These are phyloP conservation scores for Tubosaeta sp. DNA, from an alignment of 768 basidiomycete species.

Conservation along the genomic window DNA sequence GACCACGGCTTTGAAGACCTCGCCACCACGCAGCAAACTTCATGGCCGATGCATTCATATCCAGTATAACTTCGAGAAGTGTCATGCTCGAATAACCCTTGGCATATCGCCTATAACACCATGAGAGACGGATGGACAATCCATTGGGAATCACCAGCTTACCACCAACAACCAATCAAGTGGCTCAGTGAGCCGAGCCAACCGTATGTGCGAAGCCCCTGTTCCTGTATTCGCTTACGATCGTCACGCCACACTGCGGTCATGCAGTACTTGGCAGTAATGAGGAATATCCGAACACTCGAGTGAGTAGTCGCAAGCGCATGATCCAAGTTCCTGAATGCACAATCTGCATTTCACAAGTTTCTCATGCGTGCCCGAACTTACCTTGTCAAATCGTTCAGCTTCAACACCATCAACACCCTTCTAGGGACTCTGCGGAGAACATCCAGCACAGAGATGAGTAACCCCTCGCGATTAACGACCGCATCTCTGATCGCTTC, in stretches of 20 bases:
- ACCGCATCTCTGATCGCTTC: constrained; percentile 81
- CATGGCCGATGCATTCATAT: constrained; percentile 52
- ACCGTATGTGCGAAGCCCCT: constrained; percentile 43
- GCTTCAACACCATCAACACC: constrained; percentile 78
- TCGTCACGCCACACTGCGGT: constrained; percentile 77
- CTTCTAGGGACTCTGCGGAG: constrained; percentile 80
- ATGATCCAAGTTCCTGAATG: constrained; percentile 67
- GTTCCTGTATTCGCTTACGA: constrained; percentile 43
- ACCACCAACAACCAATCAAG: constrained; percentile 73
- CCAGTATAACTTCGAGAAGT: constrained; percentile 59
- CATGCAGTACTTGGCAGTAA: constrained; percentile 86
- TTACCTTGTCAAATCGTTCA: constrained; percentile 81
- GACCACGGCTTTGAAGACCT: constrained; percentile 55
- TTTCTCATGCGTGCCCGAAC: constrained; percentile 6
- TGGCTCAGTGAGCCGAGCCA: constrained; percentile 47
- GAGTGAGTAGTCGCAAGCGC: constrained; percentile 87
- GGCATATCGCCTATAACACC: constrained; percentile 52
- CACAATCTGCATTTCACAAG: background rate
- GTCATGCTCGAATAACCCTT: constrained; percentile 47
- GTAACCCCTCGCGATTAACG: constrained; percentile 73
- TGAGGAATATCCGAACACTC: constrained; percentile 82
- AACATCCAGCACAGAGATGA: constrained; percentile 83
- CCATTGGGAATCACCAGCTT: constrained; percentile 23
- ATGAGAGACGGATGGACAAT: background rate
- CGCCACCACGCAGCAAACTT: constrained; percentile 60